Percentiles rank a stretch among this genome's conserved stretches.
phyloP scores from a whole-genome alignment of 148 eudicot species.

The Nepenthes gracilis region DNA sequence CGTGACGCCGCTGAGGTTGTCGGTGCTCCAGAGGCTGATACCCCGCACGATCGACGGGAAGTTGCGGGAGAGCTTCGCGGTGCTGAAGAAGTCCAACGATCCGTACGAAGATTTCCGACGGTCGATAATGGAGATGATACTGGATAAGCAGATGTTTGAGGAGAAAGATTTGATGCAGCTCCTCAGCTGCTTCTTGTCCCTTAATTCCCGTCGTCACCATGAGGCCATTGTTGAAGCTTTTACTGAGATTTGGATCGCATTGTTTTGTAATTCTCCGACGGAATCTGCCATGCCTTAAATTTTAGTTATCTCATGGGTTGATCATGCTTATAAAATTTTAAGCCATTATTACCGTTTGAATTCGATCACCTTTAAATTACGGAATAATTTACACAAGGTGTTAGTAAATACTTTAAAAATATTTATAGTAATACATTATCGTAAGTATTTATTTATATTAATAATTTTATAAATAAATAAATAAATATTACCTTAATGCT shows the following conservation, averaged over 20 bases:
- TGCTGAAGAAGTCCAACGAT: constrained; percentile 61
- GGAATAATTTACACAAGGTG: too few species aligned
- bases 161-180: constrained; percentile 53
- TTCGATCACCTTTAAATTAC: too few species aligned
- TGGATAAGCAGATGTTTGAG: constrained; percentile 74
- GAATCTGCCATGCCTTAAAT: too few species aligned
- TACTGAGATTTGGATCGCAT: constrained; percentile 48
- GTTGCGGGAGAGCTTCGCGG: constrained; percentile 75
- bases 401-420: too few species aligned
- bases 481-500: too few species aligned
- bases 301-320: too few species aligned
- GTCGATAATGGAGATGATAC: constrained; percentile 84
- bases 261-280: constrained; percentile 16
- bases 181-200: constrained; percentile 47
- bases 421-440: too few species aligned
- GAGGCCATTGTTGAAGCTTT: constrained; percentile 56
- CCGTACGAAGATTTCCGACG: constrained; percentile 69
- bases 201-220: constrained; percentile 51
- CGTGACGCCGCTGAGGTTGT: constrained; percentile 31
- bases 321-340: too few species aligned
- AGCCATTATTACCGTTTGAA: too few species aligned
- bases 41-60: constrained; percentile 73
- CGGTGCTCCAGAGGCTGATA: constrained; percentile 61
- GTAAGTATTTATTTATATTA: too few species aligned
- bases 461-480: too few species aligned